phyloP scores from a whole-genome alignment of 2,329 filamentous ascomycete species.

The Aureobasidium sp. region DNA sequence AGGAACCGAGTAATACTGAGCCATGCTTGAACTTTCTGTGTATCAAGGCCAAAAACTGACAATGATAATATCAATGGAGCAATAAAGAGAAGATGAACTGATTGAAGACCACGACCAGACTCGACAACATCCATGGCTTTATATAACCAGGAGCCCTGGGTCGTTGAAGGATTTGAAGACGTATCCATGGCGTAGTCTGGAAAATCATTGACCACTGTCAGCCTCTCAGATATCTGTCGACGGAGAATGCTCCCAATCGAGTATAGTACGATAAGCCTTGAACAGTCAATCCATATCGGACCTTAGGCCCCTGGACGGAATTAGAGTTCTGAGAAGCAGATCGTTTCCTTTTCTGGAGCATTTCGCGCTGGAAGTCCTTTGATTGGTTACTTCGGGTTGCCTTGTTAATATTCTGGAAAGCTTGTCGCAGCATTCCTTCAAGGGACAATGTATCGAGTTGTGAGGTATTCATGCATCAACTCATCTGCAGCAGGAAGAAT shows the following conservation, averaged over 20 bases:
- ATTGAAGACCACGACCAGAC: background rate
- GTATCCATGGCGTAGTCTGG: background rate
- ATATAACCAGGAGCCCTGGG: background rate
- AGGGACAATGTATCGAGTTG: too few relatives aligned
- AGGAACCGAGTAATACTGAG: background rate
- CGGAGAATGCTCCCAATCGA: background rate
- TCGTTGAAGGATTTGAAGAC: background rate
- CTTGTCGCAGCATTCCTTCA: background rate
- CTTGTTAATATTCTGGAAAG: background rate
- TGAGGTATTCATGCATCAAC: too few relatives aligned
- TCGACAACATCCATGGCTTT: background rate
- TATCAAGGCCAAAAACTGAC: too few relatives aligned
- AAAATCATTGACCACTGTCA: background rate
- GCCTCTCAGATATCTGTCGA: background rate
- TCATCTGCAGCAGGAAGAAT: too few relatives aligned
- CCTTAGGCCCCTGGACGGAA: background rate
- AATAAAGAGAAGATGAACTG: background rate
- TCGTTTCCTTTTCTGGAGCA: background rate
- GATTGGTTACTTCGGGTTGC: background rate
- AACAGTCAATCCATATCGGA: background rate
- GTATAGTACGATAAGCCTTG: background rate
- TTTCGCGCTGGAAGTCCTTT: background rate
- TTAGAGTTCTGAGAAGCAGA: background rate
- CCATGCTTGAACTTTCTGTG: background rate
- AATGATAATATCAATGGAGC: too few relatives aligned